Percentiles rank a stretch among this genome's conserved stretches.
These are phyloP conservation scores for Phaeosphaeriaceae sp. DNA, from an alignment of 2,329 filamentous ascomycete genomes.

Conservation along the genomic window DNA sequence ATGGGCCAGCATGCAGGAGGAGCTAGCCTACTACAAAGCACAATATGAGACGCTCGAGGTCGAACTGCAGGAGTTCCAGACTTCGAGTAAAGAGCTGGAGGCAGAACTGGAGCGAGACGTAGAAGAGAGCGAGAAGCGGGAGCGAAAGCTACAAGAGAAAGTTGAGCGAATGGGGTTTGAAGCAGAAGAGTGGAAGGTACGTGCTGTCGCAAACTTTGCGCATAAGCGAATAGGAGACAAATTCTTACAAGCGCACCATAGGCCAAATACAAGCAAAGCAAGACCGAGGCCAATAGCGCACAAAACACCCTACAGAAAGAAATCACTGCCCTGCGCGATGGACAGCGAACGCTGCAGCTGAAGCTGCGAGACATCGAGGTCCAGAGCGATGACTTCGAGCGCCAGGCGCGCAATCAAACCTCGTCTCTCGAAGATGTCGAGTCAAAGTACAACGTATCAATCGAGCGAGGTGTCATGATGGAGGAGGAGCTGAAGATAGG, in stretches of 20 bases:
- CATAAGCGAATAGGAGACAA: neutral
- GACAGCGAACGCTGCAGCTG: slow-evolving; percentile 80
- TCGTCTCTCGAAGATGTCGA: slow-evolving; percentile 97
- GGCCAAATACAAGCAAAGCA: slow-evolving; percentile 96
- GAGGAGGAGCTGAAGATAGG: slow-evolving; percentile 92
- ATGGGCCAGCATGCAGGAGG: slow-evolving; percentile 65
- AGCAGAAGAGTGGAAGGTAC: slow-evolving; percentile 97
- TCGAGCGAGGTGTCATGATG: slow-evolving; percentile 89
- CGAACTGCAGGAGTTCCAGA: slow-evolving; percentile 91
- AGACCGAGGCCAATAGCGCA: slow-evolving; percentile 81
- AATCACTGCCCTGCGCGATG: slow-evolving; percentile 86
- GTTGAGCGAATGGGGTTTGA: slow-evolving; percentile 84
- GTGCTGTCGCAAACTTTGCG: slow-evolving; percentile 28
- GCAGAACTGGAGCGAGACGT: slow-evolving; percentile 95
- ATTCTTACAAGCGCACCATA: slow-evolving; percentile 46
- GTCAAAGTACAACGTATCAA: slow-evolving; percentile 93
- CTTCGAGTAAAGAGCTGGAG: slow-evolving; percentile 92
- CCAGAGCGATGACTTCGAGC: slow-evolving; percentile 97
- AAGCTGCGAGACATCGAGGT: slow-evolving; percentile 94
- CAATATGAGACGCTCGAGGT: slow-evolving; percentile 93
- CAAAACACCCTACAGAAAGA: slow-evolving; percentile 93
- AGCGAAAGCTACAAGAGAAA: slow-evolving; percentile 84
- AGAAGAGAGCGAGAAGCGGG: slow-evolving; percentile 91
- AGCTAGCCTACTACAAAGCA: slow-evolving; percentile 90
- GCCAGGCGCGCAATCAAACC: slow-evolving; percentile 92